phyloP scores from a whole-genome alignment of 305 asterid species.

The Fraxinus ornus region DNA sequence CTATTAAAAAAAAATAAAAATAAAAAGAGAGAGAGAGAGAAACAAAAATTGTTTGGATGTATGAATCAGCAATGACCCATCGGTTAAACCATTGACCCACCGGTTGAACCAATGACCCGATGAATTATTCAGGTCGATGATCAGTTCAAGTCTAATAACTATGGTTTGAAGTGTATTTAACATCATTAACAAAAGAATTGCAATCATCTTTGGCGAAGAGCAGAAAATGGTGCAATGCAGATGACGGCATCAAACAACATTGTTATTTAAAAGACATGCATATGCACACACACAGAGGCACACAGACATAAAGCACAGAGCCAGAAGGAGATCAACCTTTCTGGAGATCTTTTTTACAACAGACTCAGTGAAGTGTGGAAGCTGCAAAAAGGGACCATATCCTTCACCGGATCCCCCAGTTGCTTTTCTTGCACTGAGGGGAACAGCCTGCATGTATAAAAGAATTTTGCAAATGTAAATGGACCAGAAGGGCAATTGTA shows the following conservation, averaged over 20 bases:
- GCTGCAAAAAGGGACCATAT: constrained; percentile 91
- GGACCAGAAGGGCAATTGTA: background rate
- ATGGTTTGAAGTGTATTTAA: background rate
- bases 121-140: background rate
- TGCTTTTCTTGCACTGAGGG: constrained; percentile 86
- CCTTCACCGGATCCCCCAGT: constrained; percentile 85
- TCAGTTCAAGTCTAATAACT: background rate
- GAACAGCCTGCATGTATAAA: constrained; percentile 70
- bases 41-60: background rate
- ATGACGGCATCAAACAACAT: background rate
- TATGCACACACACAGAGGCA: background rate
- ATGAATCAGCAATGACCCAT: background rate
- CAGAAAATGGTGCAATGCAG: background rate
- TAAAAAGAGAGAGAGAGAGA: no score
- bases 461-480: background rate
- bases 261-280: background rate
- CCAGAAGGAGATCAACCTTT: constrained; percentile 54
- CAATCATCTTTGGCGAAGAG: background rate
- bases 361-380: constrained; percentile 94
- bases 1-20: background rate
- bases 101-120: background rate
- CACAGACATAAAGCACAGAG: background rate
- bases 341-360: constrained; percentile 80
- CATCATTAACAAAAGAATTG: background rate
- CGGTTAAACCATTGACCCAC: background rate